Conservation (phyloP, 768 basidiomycete species). For the Myochromella boudieri region DNA sequence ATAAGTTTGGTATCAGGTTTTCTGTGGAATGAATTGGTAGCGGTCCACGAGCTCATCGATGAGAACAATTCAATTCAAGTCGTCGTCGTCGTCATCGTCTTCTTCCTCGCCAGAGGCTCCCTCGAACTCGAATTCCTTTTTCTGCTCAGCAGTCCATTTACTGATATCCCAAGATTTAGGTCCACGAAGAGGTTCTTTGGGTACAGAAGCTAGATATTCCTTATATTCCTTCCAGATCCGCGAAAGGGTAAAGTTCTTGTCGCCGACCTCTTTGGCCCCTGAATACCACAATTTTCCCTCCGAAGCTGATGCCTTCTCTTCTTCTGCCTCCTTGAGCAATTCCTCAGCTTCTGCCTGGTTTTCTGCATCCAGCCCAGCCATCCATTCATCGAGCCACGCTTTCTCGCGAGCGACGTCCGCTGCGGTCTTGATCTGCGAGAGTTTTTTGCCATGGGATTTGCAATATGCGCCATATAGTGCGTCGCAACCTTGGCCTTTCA, state of each 20-base stretch:
- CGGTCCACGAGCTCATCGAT: too few species aligned
- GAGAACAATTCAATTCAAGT: too few species aligned
- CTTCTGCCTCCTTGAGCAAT: conserved; percentile 19
- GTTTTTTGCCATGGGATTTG: conserved; percentile 31
- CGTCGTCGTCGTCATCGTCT: conserved; percentile 8
- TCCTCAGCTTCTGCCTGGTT: conserved; percentile 18
- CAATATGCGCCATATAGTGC: conserved; percentile 29
- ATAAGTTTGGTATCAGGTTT: neutral
- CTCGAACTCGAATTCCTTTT: conserved; percentile 28
- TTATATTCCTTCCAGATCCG: conserved; percentile 41
- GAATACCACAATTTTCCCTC: conserved; percentile 29
- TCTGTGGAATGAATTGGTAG: too few species aligned
- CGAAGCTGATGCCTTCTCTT: conserved; percentile 18
- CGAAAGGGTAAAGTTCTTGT: conserved; percentile 23
- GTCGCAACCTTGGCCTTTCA: conserved; percentile 20
- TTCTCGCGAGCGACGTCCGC: conserved; percentile 27
- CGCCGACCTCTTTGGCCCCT: conserved; percentile 23
- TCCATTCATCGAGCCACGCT: conserved; percentile 30
- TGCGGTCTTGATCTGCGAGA: conserved; percentile 29
- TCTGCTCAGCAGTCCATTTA: conserved; percentile 32
- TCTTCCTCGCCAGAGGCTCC: conserved; percentile 5
- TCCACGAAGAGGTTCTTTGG: conserved; percentile 26
- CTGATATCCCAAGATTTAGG: conserved; percentile 35
- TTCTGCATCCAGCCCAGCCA: conserved; percentile 22
- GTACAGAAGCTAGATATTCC: conserved; percentile 21